Conservation (phyloP, 2,329 filamentous ascomycete genomes). For the Aspergillus aculeatinus region DNA sequence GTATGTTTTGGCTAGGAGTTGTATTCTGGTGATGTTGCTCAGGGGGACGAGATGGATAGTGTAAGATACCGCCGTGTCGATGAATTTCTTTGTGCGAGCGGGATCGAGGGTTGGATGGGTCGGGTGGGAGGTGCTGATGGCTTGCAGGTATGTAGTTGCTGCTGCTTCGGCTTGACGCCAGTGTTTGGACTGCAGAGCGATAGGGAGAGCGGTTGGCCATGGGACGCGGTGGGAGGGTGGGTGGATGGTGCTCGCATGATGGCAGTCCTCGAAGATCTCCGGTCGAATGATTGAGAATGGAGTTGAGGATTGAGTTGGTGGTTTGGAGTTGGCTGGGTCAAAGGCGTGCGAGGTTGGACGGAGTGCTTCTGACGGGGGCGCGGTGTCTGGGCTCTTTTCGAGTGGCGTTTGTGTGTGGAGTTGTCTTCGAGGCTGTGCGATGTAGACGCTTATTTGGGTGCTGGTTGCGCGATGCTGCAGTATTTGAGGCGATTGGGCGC, state of each 20-base stretch:
- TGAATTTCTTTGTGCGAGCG: not conserved
- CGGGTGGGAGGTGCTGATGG: not conserved
- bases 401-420: not conserved
- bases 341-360: slow-evolving; percentile 11
- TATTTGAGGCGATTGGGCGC: not conserved
- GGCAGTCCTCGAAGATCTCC: not conserved
- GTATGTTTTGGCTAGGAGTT: slow-evolving; percentile 10
- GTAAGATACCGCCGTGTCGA: slow-evolving; percentile 13
- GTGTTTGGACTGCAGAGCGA: slow-evolving; percentile 15
- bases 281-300: slow-evolving; percentile 8
- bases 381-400: not conserved
- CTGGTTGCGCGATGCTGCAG: not conserved
- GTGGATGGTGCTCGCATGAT: slow-evolving; percentile 8
- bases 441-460: not conserved
- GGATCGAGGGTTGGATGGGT: not conserved
- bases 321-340: slow-evolving; percentile 8
- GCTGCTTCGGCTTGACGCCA: slow-evolving; percentile 13
- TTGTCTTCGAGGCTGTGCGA: not conserved
- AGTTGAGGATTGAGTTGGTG: not conserved
- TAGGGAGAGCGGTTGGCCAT: slow-evolving; percentile 14
- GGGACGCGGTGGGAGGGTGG: slow-evolving; percentile 9
- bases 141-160: slow-evolving; percentile 1
- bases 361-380: not conserved
- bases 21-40: slow-evolving; percentile 4
- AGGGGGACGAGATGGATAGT: slow-evolving; percentile 7